Evolutionary conservation across 148 eudicot genomes (phyloP), one percentile per base, ranked within the genome.

Genomic region (Polygonum aviculare): DNA sequence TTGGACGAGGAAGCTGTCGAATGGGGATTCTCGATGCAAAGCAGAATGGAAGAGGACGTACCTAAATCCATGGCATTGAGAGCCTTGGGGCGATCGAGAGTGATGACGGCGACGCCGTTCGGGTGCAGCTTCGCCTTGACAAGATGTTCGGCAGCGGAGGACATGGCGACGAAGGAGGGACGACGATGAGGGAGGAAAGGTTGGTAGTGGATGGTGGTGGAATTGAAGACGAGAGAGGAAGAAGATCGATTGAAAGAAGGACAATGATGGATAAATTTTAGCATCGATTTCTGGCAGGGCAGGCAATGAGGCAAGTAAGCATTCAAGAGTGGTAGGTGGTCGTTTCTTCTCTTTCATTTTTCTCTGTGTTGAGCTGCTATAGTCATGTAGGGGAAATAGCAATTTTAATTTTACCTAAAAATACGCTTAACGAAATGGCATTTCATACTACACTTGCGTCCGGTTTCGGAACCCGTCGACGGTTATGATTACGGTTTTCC

Each of bases 51-150:
- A 14, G 31, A 63, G 33, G 3, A 33, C 15, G 59, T 11, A 90
- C 98, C 98, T 84, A 92, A 70, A 74, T 90, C 92, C 97, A 94
- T 90, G 83, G 98, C 98, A 79, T 94, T 94, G 78, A 94, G 98
- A 75, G 98, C 97, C 87, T 89, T 90, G 76, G 98, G 88, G 74
- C 98, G 98, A 82, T 94, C 93, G 74, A 94, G 95, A 77, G 97
- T 94, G 86, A 94, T 82, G 81, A 92, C 80, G 45, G 96, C 97
- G 82, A 94, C 86, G 81, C 98, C 98, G 84, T 94, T 94, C 3
- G 91, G 96, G 54, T 81, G 87, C 55, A 94, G 84, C 65, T 48
- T 81, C 6, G 91, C 97, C 80, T 85, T 94, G 81, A 94, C 93
- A 62, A 86, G 83, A 75, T 90, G 93, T 21, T 88, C 91, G 48